Conservation (phyloP, 208 protist species). For the Herpetomonas samuelpessoai region DNA sequence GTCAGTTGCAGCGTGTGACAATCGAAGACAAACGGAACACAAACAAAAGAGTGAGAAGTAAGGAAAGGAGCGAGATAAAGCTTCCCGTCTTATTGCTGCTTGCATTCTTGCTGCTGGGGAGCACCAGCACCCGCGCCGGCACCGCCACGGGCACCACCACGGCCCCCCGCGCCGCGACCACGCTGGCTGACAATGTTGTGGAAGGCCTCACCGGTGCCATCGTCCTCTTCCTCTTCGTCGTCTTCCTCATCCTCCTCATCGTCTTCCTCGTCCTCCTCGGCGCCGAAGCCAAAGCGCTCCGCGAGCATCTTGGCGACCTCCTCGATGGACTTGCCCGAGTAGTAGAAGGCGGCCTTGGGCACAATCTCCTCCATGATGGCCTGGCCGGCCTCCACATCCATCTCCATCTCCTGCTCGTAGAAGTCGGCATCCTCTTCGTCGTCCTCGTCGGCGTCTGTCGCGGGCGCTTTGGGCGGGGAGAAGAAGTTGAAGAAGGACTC, state of each 20-base stretch:
- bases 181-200: constrained; percentile 20
- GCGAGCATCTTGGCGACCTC: constrained; percentile 41
- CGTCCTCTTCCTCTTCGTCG: constrained; percentile 35
- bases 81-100: constrained; percentile 57
- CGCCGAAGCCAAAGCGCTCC: constrained; percentile 26
- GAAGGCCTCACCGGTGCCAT: constrained; percentile 16
- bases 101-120: constrained; percentile 55
- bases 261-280: constrained; percentile 45
- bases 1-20: too few relatives aligned
- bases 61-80: too few relatives aligned
- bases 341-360: constrained; percentile 87
- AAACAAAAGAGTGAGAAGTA: too few relatives aligned
- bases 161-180: constrained; percentile 8
- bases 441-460: constrained; percentile 38
- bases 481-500: constrained; percentile 95
- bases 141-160: constrained; percentile 9
- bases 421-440: constrained; percentile 55
- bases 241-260: constrained; percentile 60
- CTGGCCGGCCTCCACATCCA: constrained; percentile 79
- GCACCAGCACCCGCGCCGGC: constrained; percentile 5
- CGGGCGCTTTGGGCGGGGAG: constrained; percentile 44
- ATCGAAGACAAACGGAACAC: too few relatives aligned
- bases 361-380: constrained; percentile 74
- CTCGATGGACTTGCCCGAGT: constrained; percentile 81
- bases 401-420: constrained; percentile 56